Percentiles rank a stretch among this genome's conserved stretches.
Conservation (phyloP, 495 filamentous ascomycete genomes). For the Geoglossum glabrum region DNA sequence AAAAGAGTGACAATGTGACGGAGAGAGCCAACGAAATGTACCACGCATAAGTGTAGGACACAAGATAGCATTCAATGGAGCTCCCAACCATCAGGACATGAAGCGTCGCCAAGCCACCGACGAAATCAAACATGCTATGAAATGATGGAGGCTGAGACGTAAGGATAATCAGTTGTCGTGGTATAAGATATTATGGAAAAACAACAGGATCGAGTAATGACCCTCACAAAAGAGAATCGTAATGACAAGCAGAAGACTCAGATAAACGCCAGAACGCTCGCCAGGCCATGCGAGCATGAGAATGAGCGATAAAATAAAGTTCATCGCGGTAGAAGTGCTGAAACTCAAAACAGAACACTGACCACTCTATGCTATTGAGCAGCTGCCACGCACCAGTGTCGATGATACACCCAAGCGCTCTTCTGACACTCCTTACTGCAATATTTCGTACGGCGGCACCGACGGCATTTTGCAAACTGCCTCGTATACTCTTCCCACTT, state of each 20-base stretch:
- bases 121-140: not conserved
- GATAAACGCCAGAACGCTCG: not conserved
- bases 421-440: conserved; percentile 99
- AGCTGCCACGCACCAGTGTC: conserved; percentile 89
- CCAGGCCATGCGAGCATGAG: not conserved
- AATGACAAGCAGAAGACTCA: not conserved
- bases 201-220: not conserved
- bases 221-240: not conserved
- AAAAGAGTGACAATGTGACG: not conserved
- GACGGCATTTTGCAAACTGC: conserved; percentile 93
- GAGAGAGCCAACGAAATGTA: not conserved
- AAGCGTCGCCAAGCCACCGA: not conserved
- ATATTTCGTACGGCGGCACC: conserved; percentile 94
- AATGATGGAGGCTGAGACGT: not conserved
- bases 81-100: not conserved
- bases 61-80: not conserved
- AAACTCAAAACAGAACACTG: not conserved
- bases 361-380: conserved; percentile 20
- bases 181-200: not conserved
- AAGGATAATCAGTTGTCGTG: not conserved
- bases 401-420: conserved; percentile 91
- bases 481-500: conserved; percentile 93
- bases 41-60: not conserved
- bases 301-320: not conserved
- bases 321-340: not conserved